These are phyloP conservation scores for Claviceps spartinae DNA, from an alignment of 2,329 filamentous ascomycete genomes.

Conservation along the genomic window DNA sequence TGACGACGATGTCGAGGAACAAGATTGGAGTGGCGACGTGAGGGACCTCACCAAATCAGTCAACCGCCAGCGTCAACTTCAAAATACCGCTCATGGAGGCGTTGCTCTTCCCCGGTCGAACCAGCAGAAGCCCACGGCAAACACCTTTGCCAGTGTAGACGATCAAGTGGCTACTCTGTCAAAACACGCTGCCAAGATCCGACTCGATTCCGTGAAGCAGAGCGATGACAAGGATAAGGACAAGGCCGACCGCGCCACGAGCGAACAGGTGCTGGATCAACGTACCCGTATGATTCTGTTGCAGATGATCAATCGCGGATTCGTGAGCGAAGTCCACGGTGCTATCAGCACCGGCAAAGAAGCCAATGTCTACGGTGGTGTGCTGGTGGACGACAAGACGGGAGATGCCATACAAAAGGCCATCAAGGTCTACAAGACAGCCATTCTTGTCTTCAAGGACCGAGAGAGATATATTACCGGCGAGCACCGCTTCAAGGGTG, in stretches of 20 bases:
- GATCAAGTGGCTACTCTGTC: conserved; percentile 79
- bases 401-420: conserved; percentile 57
- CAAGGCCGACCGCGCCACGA: conserved; percentile 85
- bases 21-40: conserved; percentile 45
- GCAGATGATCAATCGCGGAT: conserved; percentile 86
- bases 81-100: conserved; percentile 22
- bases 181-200: conserved; percentile 74
- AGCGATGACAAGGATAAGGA: conserved; percentile 52
- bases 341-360: conserved; percentile 96
- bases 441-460: conserved; percentile 95
- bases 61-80: conserved; percentile 66
- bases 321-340: conserved; percentile 85
- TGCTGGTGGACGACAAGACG: conserved; percentile 44
- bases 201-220: conserved; percentile 53
- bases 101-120: conserved; percentile 56
- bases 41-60: conserved; percentile 74
- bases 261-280: conserved; percentile 87
- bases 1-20: conserved; percentile 49
- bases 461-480: conserved; percentile 90
- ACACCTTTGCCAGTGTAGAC: conserved; percentile 67
- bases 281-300: conserved; percentile 89
- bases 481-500: conserved; percentile 80
- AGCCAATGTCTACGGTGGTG: conserved; percentile 91
- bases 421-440: conserved; percentile 98
- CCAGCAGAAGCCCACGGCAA: conserved; percentile 64